Evolutionary conservation across 495 filamentous ascomycete species (phyloP).

Genomic region (Aspergillus nidulans): DNA sequence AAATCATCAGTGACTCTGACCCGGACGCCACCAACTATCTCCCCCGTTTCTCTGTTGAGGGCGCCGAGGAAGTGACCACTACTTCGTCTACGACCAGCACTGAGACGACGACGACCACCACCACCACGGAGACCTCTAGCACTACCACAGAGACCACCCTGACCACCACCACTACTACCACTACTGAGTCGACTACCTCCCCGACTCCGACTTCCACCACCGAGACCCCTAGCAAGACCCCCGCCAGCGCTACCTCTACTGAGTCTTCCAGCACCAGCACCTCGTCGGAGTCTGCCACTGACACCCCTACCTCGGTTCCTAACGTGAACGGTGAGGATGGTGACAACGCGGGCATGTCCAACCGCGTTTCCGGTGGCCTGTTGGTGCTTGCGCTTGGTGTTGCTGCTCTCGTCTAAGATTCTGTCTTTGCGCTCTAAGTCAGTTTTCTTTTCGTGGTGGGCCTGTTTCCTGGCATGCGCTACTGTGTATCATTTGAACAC

Average conservation of each 20-base stretch:
- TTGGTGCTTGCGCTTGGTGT: slow-evolving; percentile 34
- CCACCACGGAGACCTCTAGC: slow-evolving; percentile 39
- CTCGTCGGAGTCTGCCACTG: slow-evolving; percentile 55
- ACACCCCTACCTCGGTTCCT: slow-evolving; percentile 43
- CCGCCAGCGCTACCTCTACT: slow-evolving; percentile 34
- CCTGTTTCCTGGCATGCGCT: neutral
- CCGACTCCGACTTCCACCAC: slow-evolving; percentile 8
- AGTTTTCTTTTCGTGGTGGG: neutral
- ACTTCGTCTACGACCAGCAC: slow-evolving; percentile 24
- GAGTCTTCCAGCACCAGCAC: slow-evolving; percentile 23
- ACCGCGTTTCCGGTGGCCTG: slow-evolving; percentile 37
- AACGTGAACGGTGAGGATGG: neutral
- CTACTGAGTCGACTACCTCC: slow-evolving; percentile 13
- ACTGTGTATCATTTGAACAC: slow-evolving; percentile 9
- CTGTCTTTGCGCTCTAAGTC: neutral
- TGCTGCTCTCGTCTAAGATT: slow-evolving; percentile 29
- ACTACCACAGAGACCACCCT: slow-evolving; percentile 46
- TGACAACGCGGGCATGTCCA: slow-evolving; percentile 28
- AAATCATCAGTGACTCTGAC: slow-evolving; percentile 51
- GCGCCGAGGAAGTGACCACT: slow-evolving; percentile 39
- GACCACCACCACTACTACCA: slow-evolving; percentile 22
- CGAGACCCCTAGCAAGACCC: slow-evolving; percentile 20
- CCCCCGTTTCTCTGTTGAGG: slow-evolving; percentile 52
- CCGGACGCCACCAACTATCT: slow-evolving; percentile 51
- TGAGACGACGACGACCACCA: slow-evolving; percentile 23